Percentiles rank a stretch among this genome's conserved stretches.
Evolutionary conservation across 176 grass and related monocot species (phyloP).

Genomic region (Triticum turgidum): DNA sequence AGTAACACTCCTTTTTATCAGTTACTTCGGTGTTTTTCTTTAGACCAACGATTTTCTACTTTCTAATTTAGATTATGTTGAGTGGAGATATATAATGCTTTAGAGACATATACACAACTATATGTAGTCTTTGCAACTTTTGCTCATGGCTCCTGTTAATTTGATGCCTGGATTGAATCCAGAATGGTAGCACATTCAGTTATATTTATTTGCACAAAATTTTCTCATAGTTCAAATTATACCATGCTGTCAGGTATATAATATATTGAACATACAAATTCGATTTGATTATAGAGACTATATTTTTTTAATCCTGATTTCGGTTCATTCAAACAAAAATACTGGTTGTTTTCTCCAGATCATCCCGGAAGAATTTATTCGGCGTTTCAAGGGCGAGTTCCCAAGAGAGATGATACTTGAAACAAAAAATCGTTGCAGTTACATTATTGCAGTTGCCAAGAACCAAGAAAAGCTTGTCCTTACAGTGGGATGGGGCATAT

Average conservation of each 20-base stretch:
- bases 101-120: background rate
- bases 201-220: background rate
- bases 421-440: background rate
- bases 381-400: constrained; percentile 6
- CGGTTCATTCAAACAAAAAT: background rate
- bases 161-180: too few relatives aligned
- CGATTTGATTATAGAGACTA: background rate
- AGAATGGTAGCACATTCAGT: too few relatives aligned
- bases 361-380: constrained; percentile 6
- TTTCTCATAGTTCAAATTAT: background rate
- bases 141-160: background rate
- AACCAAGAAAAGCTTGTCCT: background rate
- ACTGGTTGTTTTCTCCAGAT: background rate
- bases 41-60: background rate
- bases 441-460: constrained; percentile 10
- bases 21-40: background rate
- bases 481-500: background rate
- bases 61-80: background rate
- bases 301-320: background rate
- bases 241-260: background rate
- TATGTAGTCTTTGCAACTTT: background rate
- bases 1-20: background rate
- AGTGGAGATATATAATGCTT: background rate
- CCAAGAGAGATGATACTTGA: background rate
- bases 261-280: background rate